Evolutionary conservation across 2,329 filamentous ascomycete species (phyloP).

Genomic region (Trichoderma breve): DNA sequence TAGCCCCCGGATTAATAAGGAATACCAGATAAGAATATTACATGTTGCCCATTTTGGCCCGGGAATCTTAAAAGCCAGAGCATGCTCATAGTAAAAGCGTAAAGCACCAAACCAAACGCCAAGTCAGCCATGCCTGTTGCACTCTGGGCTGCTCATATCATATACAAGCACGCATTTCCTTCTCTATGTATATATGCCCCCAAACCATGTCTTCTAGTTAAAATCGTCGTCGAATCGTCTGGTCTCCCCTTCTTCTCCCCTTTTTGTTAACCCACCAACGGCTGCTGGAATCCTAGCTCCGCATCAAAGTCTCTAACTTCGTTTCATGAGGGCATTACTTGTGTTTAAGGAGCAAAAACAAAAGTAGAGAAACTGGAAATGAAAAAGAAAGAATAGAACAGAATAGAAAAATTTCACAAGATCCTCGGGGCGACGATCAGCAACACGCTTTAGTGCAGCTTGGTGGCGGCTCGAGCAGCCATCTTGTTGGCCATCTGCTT

Average conservation of each 20-base stretch:
- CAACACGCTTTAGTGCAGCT: constrained; percentile 31
- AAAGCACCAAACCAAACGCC: constrained; percentile 20
- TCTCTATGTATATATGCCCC: constrained; percentile 1
- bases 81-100: constrained; percentile 8
- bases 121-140: constrained; percentile 6
- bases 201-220: constrained; percentile 3
- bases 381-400: not conserved
- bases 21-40: constrained; percentile 1
- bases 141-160: not conserved
- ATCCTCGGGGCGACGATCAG: not conserved
- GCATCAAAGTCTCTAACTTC: constrained; percentile 3
- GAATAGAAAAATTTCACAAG: not conserved
- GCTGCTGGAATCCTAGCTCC: constrained; percentile 2
- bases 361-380: not conserved
- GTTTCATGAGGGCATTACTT: constrained; percentile 13
- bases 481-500: constrained; percentile 57
- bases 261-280: not conserved
- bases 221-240: constrained; percentile 1
- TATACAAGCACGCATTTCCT: constrained; percentile 10
- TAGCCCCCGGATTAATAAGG: constrained; percentile 9
- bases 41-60: constrained; percentile 5
- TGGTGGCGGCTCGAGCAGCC: constrained; percentile 38
- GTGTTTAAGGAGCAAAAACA: not conserved
- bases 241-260: not conserved
- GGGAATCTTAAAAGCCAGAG: not conserved